phyloP scores from a whole-genome alignment of 169 alveolate species.

The Neospora caninum region DNA sequence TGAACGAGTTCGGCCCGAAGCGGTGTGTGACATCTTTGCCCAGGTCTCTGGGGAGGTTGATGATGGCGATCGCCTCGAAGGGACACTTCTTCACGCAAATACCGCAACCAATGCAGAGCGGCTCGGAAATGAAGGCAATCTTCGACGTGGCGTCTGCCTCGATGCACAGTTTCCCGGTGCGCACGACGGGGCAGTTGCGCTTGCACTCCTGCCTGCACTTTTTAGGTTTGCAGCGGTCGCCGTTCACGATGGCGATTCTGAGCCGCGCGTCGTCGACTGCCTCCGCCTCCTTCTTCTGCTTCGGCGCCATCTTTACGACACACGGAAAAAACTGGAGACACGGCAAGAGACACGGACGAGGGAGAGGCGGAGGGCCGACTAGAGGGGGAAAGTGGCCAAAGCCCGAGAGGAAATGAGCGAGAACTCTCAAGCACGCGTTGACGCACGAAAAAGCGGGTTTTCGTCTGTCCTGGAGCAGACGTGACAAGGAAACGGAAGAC shows the following conservation, averaged over 20 bases:
- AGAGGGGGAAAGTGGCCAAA: background rate
- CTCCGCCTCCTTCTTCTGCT: slow-evolving; percentile 32
- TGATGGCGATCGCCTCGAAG: slow-evolving; percentile 97
- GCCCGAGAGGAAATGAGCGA: background rate
- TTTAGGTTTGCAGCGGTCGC: slow-evolving; percentile 99
- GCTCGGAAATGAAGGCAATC: slow-evolving; percentile 96
- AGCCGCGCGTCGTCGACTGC: slow-evolving; percentile 89
- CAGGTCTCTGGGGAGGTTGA: slow-evolving; percentile 98
- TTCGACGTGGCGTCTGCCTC: slow-evolving; percentile 95
- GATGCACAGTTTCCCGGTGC: slow-evolving; percentile 97
- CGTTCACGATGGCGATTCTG: slow-evolving; percentile 97
- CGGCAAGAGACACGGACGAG: background rate
- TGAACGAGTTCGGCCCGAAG: slow-evolving; percentile 98
- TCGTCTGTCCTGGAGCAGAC: too few species aligned
- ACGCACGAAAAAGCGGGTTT: too few species aligned
- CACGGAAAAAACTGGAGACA: background rate
- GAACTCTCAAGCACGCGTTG: too few species aligned
- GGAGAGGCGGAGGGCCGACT: background rate
- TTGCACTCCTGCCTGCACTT: slow-evolving; percentile 94
- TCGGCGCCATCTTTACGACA: background rate
- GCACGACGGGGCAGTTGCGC: slow-evolving; percentile 89
- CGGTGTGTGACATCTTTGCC: slow-evolving; percentile 93
- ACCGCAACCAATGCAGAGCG: slow-evolving; percentile 99
- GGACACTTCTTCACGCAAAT: slow-evolving; percentile 99
- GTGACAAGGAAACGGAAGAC: too few species aligned